Evolutionary conservation across 169 alveolate species (phyloP).

Genomic region (Perkinsus marinus): DNA sequence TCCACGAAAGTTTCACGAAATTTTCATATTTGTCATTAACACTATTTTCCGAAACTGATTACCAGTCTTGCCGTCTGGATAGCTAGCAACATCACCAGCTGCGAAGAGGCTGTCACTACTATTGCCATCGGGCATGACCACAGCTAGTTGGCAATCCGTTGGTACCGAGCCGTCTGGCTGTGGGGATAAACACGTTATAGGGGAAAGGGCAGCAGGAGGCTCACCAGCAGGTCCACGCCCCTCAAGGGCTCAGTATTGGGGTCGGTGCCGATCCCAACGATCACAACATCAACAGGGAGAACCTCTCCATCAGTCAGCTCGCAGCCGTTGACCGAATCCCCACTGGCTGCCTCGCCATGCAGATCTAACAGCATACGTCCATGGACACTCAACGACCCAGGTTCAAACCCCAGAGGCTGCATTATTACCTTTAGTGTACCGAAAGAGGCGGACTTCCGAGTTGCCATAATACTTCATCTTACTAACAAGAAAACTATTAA

Average conservation of each 20-base stretch:
- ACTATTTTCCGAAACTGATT: too few species aligned
- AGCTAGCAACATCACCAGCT: constrained; percentile 31
- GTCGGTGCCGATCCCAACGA: constrained; percentile 51
- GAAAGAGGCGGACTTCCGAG: neutral
- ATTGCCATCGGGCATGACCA: neutral
- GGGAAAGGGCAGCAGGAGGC: neutral
- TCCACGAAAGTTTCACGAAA: too few species aligned
- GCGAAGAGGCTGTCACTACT: neutral
- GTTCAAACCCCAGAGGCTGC: neutral
- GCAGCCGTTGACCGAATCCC: constrained; percentile 34
- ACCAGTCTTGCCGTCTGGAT: constrained; percentile 24
- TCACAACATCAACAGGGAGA: constrained; percentile 43
- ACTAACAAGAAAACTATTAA: neutral
- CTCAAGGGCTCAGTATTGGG: constrained; percentile 30
- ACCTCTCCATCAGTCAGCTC: constrained; percentile 31
- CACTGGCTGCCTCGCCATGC: neutral
- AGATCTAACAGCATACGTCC: neutral
- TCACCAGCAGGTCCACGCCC: neutral
- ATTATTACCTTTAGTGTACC: neutral
- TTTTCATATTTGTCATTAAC: too few species aligned
- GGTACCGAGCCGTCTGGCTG: neutral
- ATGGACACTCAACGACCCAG: neutral
- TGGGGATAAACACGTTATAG: neutral
- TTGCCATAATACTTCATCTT: neutral
- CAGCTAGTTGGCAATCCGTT: neutral